Conservation (phyloP, 2,329 filamentous ascomycete species). For the Trichoderma breve region DNA sequence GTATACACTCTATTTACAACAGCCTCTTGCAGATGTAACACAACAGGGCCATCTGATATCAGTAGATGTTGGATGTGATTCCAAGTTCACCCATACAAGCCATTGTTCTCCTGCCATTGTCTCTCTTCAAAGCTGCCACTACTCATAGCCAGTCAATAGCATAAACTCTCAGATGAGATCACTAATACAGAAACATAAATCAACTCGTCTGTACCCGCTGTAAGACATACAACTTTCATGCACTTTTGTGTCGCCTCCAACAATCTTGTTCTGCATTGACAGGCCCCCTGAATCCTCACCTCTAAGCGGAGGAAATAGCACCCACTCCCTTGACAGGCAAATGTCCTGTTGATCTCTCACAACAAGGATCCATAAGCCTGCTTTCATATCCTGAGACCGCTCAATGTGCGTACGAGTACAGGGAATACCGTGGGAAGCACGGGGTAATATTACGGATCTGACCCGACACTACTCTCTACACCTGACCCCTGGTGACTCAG, state of each 20-base stretch:
- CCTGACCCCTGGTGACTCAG: background rate
- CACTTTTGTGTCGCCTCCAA: background rate
- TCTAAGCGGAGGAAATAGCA: background rate
- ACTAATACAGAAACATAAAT: background rate
- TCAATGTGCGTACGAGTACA: background rate
- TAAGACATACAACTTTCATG: background rate
- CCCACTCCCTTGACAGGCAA: background rate
- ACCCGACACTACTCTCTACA: background rate
- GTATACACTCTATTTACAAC: background rate
- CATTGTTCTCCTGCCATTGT: background rate
- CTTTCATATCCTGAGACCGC: background rate
- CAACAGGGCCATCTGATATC: background rate
- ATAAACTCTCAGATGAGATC: background rate
- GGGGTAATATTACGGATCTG: background rate
- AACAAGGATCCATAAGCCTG: background rate
- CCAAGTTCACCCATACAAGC: background rate
- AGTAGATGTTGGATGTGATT: background rate
- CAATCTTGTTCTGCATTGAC: background rate
- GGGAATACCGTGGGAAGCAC: background rate
- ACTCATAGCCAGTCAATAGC: background rate
- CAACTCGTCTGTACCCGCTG: background rate
- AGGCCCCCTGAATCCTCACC: background rate
- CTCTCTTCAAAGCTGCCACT: background rate
- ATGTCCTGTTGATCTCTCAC: background rate
- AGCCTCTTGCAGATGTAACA: background rate